A percentile compares a stretch with the other conserved stretches of the same genome.
These are phyloP conservation scores for Sarocladiaceae sp. DNA, from an alignment of 2,329 filamentous ascomycete species.

Conservation along the genomic window DNA sequence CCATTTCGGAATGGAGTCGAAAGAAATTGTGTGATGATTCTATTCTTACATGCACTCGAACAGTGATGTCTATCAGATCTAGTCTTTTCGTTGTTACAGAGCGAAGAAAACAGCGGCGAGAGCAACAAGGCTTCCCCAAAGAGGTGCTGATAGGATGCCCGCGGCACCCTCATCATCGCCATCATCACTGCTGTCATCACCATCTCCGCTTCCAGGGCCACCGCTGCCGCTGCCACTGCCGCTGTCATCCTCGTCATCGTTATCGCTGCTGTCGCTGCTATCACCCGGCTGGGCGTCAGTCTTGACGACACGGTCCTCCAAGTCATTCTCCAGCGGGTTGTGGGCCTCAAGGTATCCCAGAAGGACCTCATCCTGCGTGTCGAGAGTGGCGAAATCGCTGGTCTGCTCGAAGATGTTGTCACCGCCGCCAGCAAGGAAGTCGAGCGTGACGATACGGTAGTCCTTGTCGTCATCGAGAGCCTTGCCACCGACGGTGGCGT, in stretches of 20 bases:
- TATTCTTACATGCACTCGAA: not conserved
- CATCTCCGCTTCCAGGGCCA: not conserved
- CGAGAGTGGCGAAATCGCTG: slow-evolving; percentile 36
- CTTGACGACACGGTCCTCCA: slow-evolving; percentile 35
- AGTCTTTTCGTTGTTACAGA: slow-evolving; percentile 1
- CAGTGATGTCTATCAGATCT: not conserved
- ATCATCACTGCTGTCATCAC: slow-evolving; percentile 43
- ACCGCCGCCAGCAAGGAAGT: slow-evolving; percentile 56
- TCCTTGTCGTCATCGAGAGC: slow-evolving; percentile 36
- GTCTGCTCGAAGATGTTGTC: slow-evolving; percentile 51
- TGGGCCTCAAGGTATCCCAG: slow-evolving; percentile 41
- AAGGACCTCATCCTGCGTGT: slow-evolving; percentile 49
- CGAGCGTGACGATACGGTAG: slow-evolving; percentile 56
- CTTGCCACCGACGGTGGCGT: slow-evolving; percentile 42
- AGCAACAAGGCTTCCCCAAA: slow-evolving; percentile 8
- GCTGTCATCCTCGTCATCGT: not conserved
- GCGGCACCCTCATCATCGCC: slow-evolving; percentile 7
- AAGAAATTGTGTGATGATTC: not conserved
- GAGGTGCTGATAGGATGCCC: slow-evolving; percentile 7
- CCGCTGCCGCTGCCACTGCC: not conserved
- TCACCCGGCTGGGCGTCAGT: slow-evolving; percentile 11
- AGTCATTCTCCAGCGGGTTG: slow-evolving; percentile 41
- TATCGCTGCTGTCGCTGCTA: not conserved
- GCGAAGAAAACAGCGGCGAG: slow-evolving; percentile 8
- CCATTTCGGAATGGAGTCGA: too few species aligned